Conservation (phyloP, 2,329 filamentous ascomycete genomes). For the Phialocephala subalpina region DNA sequence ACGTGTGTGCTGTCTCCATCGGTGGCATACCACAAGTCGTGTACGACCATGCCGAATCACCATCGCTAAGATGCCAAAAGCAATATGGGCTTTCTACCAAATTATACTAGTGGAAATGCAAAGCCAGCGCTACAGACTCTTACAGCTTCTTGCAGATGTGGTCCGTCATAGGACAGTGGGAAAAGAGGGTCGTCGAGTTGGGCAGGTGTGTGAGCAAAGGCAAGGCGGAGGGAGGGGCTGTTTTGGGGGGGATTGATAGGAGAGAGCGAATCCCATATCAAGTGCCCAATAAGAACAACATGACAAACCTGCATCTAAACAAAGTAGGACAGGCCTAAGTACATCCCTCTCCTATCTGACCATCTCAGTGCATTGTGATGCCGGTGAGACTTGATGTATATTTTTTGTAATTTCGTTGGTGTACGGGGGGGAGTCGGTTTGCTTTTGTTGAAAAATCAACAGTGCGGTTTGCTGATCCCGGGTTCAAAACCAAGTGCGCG, state of each 20-base stretch:
- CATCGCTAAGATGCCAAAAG: conserved; percentile 34
- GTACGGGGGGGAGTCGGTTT: conserved; percentile 14
- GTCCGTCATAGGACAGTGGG: conserved; percentile 38
- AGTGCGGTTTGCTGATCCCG: conserved; percentile 24
- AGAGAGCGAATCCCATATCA: conserved; percentile 25
- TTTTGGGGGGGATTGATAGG: conserved; percentile 31
- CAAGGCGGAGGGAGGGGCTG: conserved; percentile 32
- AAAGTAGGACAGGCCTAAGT: conserved; percentile 29
- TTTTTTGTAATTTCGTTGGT: conserved; percentile 19
- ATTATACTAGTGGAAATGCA: conserved; percentile 41
- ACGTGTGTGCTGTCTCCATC: conserved; percentile 45
- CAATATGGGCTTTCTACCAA: conserved; percentile 40
- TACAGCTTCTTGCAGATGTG: conserved; percentile 38
- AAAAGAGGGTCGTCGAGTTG: conserved; percentile 36
- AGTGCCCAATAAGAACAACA: conserved; percentile 35
- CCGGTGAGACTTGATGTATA: conserved; percentile 11
- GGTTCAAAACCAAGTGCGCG: conserved; percentile 24
- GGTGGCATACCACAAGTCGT: conserved; percentile 41
- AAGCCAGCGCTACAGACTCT: conserved; percentile 41
- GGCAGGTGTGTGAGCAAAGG: conserved; percentile 32
- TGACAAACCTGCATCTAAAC: conserved; percentile 35
- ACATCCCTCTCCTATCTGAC: conserved; percentile 28
- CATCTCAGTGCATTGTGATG: conserved; percentile 1
- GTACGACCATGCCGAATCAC: conserved; percentile 41
- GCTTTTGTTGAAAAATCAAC: conserved; percentile 33